phyloP scores from a whole-genome alignment of 2,329 filamentous ascomycete genomes.

The Trichoderma sp. region DNA sequence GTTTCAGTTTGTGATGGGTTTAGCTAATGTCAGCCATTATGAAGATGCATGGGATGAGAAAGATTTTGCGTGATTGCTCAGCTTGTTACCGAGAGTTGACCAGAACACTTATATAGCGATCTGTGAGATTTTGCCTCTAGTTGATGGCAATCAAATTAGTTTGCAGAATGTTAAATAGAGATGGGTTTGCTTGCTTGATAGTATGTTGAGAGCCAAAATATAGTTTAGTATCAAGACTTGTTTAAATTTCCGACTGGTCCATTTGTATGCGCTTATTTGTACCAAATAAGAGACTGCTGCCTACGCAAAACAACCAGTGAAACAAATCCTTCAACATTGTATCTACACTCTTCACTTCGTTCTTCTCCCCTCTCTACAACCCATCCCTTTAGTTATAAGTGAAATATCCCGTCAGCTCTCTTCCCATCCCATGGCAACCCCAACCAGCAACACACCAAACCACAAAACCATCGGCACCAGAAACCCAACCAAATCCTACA shows the following conservation, averaged over 20 bases:
- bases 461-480: conserved; percentile 16
- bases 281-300: neutral
- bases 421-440: neutral
- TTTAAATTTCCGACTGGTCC: neutral
- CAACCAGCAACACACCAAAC: neutral
- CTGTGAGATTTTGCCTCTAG: neutral
- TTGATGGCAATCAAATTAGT: neutral
- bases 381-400: neutral
- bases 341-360: neutral
- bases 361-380: fast-evolving
- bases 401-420: neutral
- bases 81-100: neutral
- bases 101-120: neutral
- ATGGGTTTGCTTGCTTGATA: neutral
- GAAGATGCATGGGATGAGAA: neutral
- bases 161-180: neutral
- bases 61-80: neutral
- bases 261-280: neutral
- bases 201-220: neutral
- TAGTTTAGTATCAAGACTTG: neutral
- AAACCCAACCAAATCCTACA: neutral
- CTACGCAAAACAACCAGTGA: neutral
- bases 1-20: neutral
- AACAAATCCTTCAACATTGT: neutral
- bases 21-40: neutral